Percentiles rank a stretch among this genome's conserved stretches.
Conservation (phyloP, 345 rosid species). For the Citrus inodora region DNA sequence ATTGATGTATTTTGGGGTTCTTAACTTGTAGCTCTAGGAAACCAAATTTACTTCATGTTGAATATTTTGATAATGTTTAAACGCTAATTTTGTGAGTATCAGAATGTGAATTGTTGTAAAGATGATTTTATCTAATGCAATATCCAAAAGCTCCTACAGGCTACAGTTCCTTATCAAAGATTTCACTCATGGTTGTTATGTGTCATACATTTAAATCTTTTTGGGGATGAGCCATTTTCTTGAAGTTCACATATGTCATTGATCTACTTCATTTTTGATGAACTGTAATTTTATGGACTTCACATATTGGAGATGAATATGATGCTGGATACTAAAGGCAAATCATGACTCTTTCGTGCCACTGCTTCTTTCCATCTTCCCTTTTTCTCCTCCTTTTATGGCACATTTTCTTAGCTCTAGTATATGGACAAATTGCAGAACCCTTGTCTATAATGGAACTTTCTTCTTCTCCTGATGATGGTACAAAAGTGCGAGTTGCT, state of each 20-base stretch:
- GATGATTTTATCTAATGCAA: not conserved
- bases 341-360: not conserved
- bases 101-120: not conserved
- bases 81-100: not conserved
- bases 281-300: not conserved
- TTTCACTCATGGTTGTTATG: not conserved
- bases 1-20: slow-evolving; percentile 3
- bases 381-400: not conserved
- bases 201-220: not conserved
- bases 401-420: not conserved
- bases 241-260: not conserved
- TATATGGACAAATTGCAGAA: slow-evolving; percentile 46
- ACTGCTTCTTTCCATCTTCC: not conserved
- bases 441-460: slow-evolving; percentile 58
- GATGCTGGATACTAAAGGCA: not conserved
- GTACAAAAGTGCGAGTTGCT: slow-evolving; percentile 69
- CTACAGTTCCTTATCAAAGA: not conserved
- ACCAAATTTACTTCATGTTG: not conserved
- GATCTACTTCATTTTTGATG: not conserved
- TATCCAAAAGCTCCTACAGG: not conserved
- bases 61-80: slow-evolving; percentile 1
- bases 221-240: not conserved
- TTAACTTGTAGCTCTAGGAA: slow-evolving; percentile 3
- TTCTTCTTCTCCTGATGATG: slow-evolving; percentile 36
- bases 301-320: not conserved